Percentiles rank a stretch among this genome's conserved stretches.
phyloP scores from a whole-genome alignment of 345 rosid species.

The Melaleuca quinquenervia region DNA sequence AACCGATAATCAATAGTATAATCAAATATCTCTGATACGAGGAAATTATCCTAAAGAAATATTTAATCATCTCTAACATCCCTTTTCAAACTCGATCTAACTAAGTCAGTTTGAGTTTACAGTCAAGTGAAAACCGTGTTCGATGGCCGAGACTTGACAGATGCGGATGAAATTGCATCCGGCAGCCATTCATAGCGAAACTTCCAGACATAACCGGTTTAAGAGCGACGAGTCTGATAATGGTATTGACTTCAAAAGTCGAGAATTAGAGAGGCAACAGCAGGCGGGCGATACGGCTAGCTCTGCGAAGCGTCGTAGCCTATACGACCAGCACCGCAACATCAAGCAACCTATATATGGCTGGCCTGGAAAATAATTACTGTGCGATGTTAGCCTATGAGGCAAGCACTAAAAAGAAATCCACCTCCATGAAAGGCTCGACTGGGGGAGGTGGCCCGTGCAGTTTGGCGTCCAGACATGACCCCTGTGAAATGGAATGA shows the following conservation, averaged over 20 bases:
- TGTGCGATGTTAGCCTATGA: background rate
- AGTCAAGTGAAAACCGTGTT: background rate
- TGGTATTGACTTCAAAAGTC: background rate
- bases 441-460: background rate
- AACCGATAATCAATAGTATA: no score
- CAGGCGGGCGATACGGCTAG: background rate
- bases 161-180: no score
- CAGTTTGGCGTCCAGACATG: background rate
- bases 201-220: background rate
- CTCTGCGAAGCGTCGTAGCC: background rate
- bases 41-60: no score
- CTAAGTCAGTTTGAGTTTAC: background rate
- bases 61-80: no score
- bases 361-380: background rate
- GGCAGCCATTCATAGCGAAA: no score
- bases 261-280: no score
- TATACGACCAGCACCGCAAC: background rate
- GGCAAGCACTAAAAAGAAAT: background rate
- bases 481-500: background rate
- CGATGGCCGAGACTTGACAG: background rate
- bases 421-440: accelerated
- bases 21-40: no score
- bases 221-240: background rate
- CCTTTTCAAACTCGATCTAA: no score
- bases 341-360: background rate